These are phyloP conservation scores for Myxozyma mucilagina DNA, from an alignment of 805 yeast species.

Conservation along the genomic window DNA sequence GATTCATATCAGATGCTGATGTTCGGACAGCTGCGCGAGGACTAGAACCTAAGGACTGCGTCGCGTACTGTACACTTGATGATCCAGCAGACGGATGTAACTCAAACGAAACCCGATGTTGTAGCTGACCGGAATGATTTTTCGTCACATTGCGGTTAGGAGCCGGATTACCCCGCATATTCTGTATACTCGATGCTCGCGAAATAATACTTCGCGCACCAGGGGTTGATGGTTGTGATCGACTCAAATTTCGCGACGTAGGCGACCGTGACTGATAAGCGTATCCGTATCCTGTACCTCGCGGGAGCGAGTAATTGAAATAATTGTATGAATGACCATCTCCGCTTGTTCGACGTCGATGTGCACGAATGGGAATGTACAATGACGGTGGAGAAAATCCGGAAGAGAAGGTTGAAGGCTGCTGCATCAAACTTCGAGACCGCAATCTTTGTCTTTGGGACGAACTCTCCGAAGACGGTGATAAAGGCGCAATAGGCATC, in stretches of 20 bases:
- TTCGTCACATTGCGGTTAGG: too few relatives aligned
- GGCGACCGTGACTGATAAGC: not conserved
- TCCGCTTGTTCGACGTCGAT: constrained; percentile 23
- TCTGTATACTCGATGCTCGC: constrained; percentile 4
- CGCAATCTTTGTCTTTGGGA: constrained; percentile 3
- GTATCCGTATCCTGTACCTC: not conserved
- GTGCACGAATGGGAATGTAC: not conserved
- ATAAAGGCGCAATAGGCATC: not conserved
- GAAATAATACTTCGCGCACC: not conserved
- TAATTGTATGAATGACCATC: constrained; percentile 25
- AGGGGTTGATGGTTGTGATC: constrained; percentile 26
- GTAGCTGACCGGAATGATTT: not conserved
- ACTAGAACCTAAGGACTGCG: constrained; percentile 14
- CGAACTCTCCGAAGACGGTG: constrained; percentile 1
- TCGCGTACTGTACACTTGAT: not conserved
- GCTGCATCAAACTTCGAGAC: not conserved
- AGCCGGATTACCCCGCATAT: not conserved
- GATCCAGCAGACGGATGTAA: not conserved
- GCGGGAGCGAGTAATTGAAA: constrained; percentile 19
- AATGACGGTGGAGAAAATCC: not conserved
- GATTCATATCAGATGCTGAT: not conserved
- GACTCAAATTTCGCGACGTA: constrained; percentile 6
- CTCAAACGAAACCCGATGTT: constrained; percentile 8
- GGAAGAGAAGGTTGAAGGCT: not conserved
- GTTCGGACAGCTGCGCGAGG: constrained; percentile 1